Evolutionary conservation across 139 green algal species (phyloP).

Genomic region (Tetraselmis striata): DNA sequence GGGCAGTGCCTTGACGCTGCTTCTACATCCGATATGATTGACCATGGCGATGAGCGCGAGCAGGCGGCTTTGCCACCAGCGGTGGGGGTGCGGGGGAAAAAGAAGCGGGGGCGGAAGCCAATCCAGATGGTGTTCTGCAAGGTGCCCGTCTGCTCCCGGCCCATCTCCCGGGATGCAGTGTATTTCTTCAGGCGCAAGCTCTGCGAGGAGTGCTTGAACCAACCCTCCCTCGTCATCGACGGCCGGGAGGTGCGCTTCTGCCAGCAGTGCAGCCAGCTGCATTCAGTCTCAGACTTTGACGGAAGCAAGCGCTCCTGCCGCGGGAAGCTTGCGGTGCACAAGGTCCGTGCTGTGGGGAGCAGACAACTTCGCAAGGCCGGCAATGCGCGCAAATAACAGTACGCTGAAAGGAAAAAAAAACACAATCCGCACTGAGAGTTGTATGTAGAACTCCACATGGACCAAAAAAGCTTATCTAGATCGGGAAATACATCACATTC

Average conservation of each 20-base stretch:
- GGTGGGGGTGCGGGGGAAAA: no score
- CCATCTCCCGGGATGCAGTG: not conserved
- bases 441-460: no score
- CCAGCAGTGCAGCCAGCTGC: not conserved
- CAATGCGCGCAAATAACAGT: no score
- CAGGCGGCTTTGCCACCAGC: no score
- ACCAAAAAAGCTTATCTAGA: no score
- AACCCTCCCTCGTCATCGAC: not conserved
- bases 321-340: not conserved
- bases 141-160: not conserved
- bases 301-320: not conserved
- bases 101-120: not conserved
- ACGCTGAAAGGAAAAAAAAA: no score
- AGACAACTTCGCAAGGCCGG: no score
- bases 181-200: not conserved
- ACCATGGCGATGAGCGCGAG: no score
- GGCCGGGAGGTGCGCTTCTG: not conserved
- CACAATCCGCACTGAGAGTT: no score
- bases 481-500: no score
- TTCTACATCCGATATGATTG: no score
- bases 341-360: not conserved
- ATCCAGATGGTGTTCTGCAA: not conserved
- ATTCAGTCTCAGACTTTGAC: not conserved
- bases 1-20: no score
- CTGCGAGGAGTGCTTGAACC: not conserved